A percentile compares a stretch with the other conserved stretches of the same genome.
phyloP scores from a whole-genome alignment of 768 basidiomycete species.

The Trametes punicea region DNA sequence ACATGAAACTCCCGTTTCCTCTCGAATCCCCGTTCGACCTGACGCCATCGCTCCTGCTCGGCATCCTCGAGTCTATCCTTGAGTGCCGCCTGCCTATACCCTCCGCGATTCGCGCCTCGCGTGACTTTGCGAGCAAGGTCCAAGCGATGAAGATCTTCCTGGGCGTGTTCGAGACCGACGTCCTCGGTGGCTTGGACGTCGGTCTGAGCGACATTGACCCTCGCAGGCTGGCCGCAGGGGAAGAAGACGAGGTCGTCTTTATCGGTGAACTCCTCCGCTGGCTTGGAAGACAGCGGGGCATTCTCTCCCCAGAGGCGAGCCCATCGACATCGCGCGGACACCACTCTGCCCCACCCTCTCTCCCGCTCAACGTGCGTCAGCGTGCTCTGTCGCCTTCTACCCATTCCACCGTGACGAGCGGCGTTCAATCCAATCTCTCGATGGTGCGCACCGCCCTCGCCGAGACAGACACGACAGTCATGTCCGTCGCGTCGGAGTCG shows the following conservation, averaged over 20 bases:
- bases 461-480: constrained; percentile 31
- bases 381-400: constrained; percentile 25
- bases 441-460: constrained; percentile 31
- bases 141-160: constrained; percentile 74
- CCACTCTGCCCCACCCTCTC: constrained; percentile 7
- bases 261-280: constrained; percentile 68
- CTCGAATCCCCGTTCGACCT: constrained; percentile 47
- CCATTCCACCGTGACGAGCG: constrained; percentile 36
- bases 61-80: constrained; percentile 63
- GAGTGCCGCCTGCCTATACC: constrained; percentile 49
- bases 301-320: constrained; percentile 24
- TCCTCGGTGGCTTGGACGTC: constrained; percentile 52
- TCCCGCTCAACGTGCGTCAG: background rate
- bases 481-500: constrained; percentile 24
- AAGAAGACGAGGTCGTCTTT: constrained; percentile 62
- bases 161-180: constrained; percentile 66
- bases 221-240: constrained; percentile 56
- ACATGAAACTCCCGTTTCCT: constrained; percentile 29
- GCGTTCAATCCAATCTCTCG: constrained; percentile 32
- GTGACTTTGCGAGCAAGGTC: constrained; percentile 41
- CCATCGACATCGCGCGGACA: background rate
- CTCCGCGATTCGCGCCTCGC: constrained; percentile 33
- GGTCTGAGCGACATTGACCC: constrained; percentile 68
- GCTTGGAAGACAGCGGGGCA: constrained; percentile 50
- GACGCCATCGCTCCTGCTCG: constrained; percentile 68